phyloP scores from a whole-genome alignment of 208 protist genomes.

The Crithidia thermophila region DNA sequence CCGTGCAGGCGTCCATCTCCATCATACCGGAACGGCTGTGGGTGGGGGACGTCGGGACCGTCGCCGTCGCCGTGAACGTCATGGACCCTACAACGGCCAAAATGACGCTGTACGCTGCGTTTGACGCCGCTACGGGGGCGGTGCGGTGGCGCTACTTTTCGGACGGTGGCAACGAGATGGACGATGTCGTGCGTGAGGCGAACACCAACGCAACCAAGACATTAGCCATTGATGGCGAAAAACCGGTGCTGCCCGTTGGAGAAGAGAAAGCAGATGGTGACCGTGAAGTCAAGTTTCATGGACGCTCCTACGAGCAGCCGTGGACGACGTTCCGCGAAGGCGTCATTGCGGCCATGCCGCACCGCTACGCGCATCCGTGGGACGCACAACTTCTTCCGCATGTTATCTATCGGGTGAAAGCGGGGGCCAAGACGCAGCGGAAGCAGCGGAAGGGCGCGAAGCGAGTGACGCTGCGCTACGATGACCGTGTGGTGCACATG shows the following conservation, averaged over 20 bases:
- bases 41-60: slow-evolving; percentile 71
- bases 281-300: slow-evolving; percentile 3
- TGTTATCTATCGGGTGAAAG: slow-evolving; percentile 69
- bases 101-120: slow-evolving; percentile 70
- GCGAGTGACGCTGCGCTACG: slow-evolving; percentile 55
- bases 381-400: slow-evolving; percentile 72
- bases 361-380: slow-evolving; percentile 86
- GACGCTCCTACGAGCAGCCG: slow-evolving; percentile 51
- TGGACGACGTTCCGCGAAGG: slow-evolving; percentile 83
- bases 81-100: slow-evolving; percentile 25
- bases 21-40: slow-evolving; percentile 83
- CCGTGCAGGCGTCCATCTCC: slow-evolving; percentile 59
- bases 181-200: slow-evolving; percentile 62
- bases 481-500: slow-evolving; percentile 70
- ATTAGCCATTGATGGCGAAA: slow-evolving; percentile 8
- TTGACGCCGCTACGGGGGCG: slow-evolving; percentile 68
- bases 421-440: slow-evolving; percentile 17
- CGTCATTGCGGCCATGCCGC: slow-evolving; percentile 78
- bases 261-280: neutral
- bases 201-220: slow-evolving; percentile 2
- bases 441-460: slow-evolving; percentile 22
- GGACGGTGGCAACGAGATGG: slow-evolving; percentile 65
- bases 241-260: slow-evolving; percentile 5
- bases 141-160: slow-evolving; percentile 79
- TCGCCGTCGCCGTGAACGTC: slow-evolving; percentile 61